Conservation (phyloP, 306 rosid genomes). For the Herpetospermum pedunculosum region DNA sequence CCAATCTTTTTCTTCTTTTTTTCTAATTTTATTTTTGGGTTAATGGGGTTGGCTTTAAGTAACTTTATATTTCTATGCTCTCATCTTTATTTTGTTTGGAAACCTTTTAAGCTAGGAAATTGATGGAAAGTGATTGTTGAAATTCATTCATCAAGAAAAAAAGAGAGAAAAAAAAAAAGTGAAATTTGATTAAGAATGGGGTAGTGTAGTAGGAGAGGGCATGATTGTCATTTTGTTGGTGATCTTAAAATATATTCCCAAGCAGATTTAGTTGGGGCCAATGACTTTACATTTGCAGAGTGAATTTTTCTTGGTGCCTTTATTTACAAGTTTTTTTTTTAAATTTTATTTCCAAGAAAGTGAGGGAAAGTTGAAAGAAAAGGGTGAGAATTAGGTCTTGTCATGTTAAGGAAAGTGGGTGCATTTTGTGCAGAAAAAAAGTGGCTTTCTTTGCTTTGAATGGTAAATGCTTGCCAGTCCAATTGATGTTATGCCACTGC, state of each 20-base stretch:
- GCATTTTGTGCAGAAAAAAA: slow-evolving; percentile 17
- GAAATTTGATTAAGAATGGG: neutral
- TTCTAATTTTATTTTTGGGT: neutral
- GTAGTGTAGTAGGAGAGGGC: neutral
- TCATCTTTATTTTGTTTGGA: slow-evolving; percentile 39
- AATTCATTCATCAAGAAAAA: neutral
- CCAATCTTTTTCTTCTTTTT: slow-evolving; percentile 4
- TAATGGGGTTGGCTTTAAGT: neutral
- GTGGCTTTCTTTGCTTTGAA: slow-evolving; percentile 7
- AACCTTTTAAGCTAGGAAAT: slow-evolving; percentile 70
- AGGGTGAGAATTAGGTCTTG: slow-evolving; percentile 48
- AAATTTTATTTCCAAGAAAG: slow-evolving; percentile 29
- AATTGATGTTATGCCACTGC: slow-evolving; percentile 44
- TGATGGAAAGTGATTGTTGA: slow-evolving; percentile 61
- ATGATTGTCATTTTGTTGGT: neutral
- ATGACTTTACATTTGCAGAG: neutral
- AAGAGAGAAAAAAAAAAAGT: neutral
- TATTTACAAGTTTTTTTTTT: slow-evolving; percentile 1
- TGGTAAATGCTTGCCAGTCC: slow-evolving; percentile 66
- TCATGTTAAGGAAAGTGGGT: slow-evolving; percentile 64
- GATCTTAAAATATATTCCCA: neutral
- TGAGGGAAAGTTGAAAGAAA: slow-evolving; percentile 23
- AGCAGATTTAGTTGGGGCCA: neutral
- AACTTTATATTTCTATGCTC: slow-evolving; percentile 26
- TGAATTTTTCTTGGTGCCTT: neutral